Evolutionary conservation across 2,329 filamentous ascomycete genomes (phyloP), one percentile per base, ranked within the genome.

Genomic region (Ceratocystis lukuohia): DNA sequence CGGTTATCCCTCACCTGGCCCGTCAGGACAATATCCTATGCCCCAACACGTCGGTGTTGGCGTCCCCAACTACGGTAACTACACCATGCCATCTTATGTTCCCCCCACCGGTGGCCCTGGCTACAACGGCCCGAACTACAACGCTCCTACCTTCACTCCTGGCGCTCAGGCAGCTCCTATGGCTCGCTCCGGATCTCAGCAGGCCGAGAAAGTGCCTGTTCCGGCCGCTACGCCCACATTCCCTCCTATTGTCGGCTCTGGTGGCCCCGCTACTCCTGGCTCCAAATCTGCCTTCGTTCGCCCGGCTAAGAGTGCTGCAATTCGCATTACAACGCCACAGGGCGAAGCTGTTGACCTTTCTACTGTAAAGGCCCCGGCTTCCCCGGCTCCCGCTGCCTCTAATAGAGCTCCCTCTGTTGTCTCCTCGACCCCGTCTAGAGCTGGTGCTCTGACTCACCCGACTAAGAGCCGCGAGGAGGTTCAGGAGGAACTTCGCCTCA

Each of bases 241-340:
- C 76, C 75, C 86, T 76, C 78, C 84, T 72, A 84, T 75, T 74
- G 80, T 78, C 68, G 83, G 86, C 44, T 83, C 84, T 48, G 84
- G 83, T 70, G 78, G 80, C 7, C 77, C 82, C 45, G 33, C 69
- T 50, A 62, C 66, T 44, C 59, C 64, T 57, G 61, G 44, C 37
- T 28, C 30, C 41, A 64, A 64, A 25, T 37, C 62, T 22, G 66
- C 57, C 17, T 68, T 68, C 33, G 50, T 68, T 53, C 66, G 66
- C 10, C 66, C 66, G 10, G 61, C 53, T 8, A 62, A 57, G 48
- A 57, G 84, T 75, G 86, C 85, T 61, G 86, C 88, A 0, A 88
- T 96, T 70, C 80, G 86, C 62, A 96, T 96, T 79, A 95, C 91
- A 80, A 89, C 91, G 72, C 82, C 87, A 37, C 82, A 87, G 66